phyloP scores from a whole-genome alignment of 345 rosid genomes.

The Sisymbrium altissimum region DNA sequence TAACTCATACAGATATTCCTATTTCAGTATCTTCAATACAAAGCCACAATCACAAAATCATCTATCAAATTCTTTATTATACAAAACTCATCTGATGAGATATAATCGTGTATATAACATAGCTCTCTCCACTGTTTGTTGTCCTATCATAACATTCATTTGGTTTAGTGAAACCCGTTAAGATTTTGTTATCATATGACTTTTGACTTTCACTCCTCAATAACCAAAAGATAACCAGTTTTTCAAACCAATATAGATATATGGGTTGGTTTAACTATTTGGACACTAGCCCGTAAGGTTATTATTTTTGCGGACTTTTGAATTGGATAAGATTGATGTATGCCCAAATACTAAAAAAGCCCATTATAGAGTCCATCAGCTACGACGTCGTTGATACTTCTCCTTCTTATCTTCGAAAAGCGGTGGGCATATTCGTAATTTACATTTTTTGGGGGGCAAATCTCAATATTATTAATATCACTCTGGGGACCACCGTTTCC shows the following conservation, averaged over 20 bases:
- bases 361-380: background rate
- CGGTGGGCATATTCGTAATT: constrained; percentile 27
- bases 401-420: background rate
- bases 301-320: background rate
- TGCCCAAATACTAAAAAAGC: background rate
- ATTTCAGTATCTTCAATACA: too few relatives aligned
- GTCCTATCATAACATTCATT: too few relatives aligned
- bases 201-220: background rate
- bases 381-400: background rate
- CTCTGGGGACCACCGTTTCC: constrained; percentile 44
- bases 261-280: too few relatives aligned
- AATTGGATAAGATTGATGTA: background rate
- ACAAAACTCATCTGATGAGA: too few relatives aligned
- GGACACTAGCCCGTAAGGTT: background rate
- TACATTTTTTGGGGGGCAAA: background rate
- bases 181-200: background rate
- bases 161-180: background rate
- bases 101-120: too few relatives aligned
- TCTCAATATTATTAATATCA: constrained; percentile 6
- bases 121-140: too few relatives aligned
- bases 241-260: too few relatives aligned
- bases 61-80: too few relatives aligned
- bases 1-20: too few relatives aligned
- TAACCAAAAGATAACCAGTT: background rate
- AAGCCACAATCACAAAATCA: too few relatives aligned